Conservation (phyloP, 495 filamentous ascomycete species). For the Penicillium angulare region DNA sequence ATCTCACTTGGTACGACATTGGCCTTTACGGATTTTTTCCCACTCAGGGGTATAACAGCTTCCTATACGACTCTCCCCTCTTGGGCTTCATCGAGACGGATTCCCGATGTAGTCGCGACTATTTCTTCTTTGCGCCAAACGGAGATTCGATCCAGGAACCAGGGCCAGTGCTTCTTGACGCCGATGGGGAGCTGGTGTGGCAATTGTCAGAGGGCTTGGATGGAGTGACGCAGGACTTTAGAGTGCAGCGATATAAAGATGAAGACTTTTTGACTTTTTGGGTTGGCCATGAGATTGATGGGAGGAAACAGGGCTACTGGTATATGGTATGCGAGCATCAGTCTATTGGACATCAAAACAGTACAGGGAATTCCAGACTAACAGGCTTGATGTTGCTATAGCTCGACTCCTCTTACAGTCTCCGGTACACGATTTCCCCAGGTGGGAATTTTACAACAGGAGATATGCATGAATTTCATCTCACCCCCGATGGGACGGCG, state of each 20-base stretch:
- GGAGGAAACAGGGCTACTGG: slow-evolving; percentile 46
- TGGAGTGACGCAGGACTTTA: slow-evolving; percentile 44
- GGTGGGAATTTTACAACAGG: slow-evolving; percentile 26
- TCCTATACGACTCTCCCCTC: slow-evolving; percentile 29
- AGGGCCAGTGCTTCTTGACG: slow-evolving; percentile 46
- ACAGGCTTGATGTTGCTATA: slow-evolving; percentile 5
- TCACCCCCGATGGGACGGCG: slow-evolving; percentile 47
- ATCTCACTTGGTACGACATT: slow-evolving; percentile 36
- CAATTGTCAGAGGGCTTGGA: slow-evolving; percentile 25
- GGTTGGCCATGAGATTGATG: slow-evolving; percentile 48
- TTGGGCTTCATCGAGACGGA: slow-evolving; percentile 25
- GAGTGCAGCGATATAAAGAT: slow-evolving; percentile 42
- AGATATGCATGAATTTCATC: slow-evolving; percentile 47
- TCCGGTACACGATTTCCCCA: slow-evolving; percentile 35
- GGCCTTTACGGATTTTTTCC: slow-evolving; percentile 36
- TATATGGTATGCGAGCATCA: slow-evolving; percentile 42
- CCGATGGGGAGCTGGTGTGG: slow-evolving; percentile 45
- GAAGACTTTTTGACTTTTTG: slow-evolving; percentile 52
- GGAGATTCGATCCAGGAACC: slow-evolving; percentile 41
- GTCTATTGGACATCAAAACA: no score
- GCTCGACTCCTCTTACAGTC: slow-evolving; percentile 47
- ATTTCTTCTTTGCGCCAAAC: slow-evolving; percentile 43
- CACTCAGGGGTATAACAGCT: slow-evolving; percentile 28
- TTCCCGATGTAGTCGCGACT: slow-evolving; percentile 36
- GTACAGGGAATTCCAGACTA: no score